Evolutionary conservation across 768 basidiomycete species (phyloP).

Genomic region (Steccherinum ochraceum): DNA sequence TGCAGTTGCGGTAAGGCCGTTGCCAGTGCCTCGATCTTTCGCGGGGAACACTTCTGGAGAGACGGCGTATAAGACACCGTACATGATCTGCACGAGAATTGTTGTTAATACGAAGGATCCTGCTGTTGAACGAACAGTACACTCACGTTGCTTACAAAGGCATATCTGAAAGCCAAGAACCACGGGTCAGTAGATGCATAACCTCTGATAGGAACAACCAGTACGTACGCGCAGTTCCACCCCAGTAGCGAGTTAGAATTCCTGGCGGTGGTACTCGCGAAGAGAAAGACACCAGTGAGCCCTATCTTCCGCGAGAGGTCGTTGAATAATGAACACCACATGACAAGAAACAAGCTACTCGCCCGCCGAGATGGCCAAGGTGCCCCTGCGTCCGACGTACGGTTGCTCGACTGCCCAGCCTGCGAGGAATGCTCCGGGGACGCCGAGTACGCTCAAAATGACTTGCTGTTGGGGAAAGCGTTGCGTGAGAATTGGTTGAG

Average conservation of each 20-base stretch:
- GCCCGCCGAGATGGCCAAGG: conserved; percentile 58
- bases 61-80: conserved; percentile 65
- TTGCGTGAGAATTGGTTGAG: neutral
- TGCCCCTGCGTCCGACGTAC: conserved; percentile 58
- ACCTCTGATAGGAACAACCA: too few species aligned
- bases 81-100: conserved; percentile 49
- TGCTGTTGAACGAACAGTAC: neutral
- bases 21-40: conserved; percentile 69
- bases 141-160: conserved; percentile 54
- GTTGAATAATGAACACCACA: conserved; percentile 32
- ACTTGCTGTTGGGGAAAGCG: conserved; percentile 43
- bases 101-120: neutral
- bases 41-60: conserved; percentile 68
- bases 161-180: conserved; percentile 35
- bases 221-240: conserved; percentile 60
- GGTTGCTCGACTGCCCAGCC: conserved; percentile 67
- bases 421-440: conserved; percentile 67
- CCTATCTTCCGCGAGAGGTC: conserved; percentile 43
- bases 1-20: conserved; percentile 54
- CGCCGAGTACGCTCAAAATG: conserved; percentile 59
- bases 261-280: conserved; percentile 68
- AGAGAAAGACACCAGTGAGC: conserved; percentile 71
- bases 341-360: conserved; percentile 26
- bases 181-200: too few species aligned
- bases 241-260: conserved; percentile 62